A percentile compares a stretch with the other conserved stretches of the same genome.
phyloP scores from a whole-genome alignment of 495 filamentous ascomycete genomes.

The Penicillium fimorum region DNA sequence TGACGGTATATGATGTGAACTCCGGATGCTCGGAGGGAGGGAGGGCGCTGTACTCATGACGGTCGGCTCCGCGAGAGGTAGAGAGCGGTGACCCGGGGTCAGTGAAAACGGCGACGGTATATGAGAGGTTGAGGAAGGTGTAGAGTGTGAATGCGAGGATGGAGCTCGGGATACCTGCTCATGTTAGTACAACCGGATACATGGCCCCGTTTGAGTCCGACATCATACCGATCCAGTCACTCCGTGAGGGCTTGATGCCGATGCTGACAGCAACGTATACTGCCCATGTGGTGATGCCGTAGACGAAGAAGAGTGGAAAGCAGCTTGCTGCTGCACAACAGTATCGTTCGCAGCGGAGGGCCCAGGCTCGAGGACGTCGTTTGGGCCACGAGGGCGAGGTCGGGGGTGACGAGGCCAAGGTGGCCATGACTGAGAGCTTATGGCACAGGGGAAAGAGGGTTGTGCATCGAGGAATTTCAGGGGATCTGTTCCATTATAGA shows the following conservation, averaged over 20 bases:
- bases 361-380: slow-evolving; percentile 58
- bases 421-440: slow-evolving; percentile 37
- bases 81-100: slow-evolving; percentile 72
- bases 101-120: slow-evolving; percentile 90
- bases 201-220: background rate
- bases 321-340: slow-evolving; percentile 80
- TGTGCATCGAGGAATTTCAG: slow-evolving; percentile 21
- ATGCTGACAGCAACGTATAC: slow-evolving; percentile 81
- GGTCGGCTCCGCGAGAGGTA: slow-evolving; percentile 30
- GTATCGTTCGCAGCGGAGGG: slow-evolving; percentile 73
- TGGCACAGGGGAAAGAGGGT: slow-evolving; percentile 11
- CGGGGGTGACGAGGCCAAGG: slow-evolving; percentile 41
- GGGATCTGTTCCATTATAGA: slow-evolving; percentile 11
- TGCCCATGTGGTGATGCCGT: slow-evolving; percentile 85
- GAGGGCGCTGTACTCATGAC: slow-evolving; percentile 58
- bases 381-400: slow-evolving; percentile 52
- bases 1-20: slow-evolving; percentile 80
- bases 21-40: slow-evolving; percentile 60
- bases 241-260: slow-evolving; percentile 57
- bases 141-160: slow-evolving; percentile 70
- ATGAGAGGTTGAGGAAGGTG: slow-evolving; percentile 77
- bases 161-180: slow-evolving; percentile 43
- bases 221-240: slow-evolving; percentile 63
- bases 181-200: slow-evolving; percentile 1
- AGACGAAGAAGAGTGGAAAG: slow-evolving; percentile 87